A percentile compares a stretch with the other conserved stretches of the same genome.
phyloP scores from a whole-genome alignment of 2,329 filamentous ascomycete genomes.

The Penicillium fuscoglaucum region DNA sequence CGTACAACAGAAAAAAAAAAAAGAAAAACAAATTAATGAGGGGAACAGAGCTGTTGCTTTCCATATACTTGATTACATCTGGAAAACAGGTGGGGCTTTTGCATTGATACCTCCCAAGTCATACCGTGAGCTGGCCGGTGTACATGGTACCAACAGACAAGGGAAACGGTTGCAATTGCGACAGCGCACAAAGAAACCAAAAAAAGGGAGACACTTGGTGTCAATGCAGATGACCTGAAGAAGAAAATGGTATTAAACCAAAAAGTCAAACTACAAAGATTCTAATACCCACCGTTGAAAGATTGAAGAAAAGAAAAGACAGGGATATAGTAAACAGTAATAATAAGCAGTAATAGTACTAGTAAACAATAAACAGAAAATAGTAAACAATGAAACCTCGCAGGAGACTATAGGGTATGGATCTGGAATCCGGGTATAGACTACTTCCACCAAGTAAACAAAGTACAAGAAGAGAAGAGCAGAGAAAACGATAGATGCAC shows the following conservation, averaged over 20 bases:
- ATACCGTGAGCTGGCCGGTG: slow-evolving; percentile 18
- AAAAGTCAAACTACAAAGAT: slow-evolving; percentile 3
- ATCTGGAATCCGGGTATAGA: neutral
- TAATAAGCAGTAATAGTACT: neutral
- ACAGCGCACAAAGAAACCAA: slow-evolving; percentile 17
- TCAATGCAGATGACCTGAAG: slow-evolving; percentile 19
- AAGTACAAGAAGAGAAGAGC: neutral
- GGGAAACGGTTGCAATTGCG: slow-evolving; percentile 16
- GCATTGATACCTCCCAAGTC: slow-evolving; percentile 17
- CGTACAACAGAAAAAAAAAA: slow-evolving; percentile 16
- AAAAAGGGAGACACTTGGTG: neutral
- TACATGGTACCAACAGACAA: slow-evolving; percentile 4
- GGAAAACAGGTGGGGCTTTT: slow-evolving; percentile 33
- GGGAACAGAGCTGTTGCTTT: slow-evolving; percentile 14
- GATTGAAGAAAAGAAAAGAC: neutral
- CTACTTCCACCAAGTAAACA: neutral
- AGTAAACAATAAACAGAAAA: neutral
- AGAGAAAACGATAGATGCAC: neutral
- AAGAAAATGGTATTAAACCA: slow-evolving; percentile 3
- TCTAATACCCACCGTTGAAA: slow-evolving; percentile 9
- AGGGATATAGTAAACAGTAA: neutral
- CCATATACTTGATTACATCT: slow-evolving; percentile 23
- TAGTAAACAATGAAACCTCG: neutral
- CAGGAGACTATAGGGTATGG: neutral
- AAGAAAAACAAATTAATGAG: slow-evolving; percentile 13